Evolutionary conservation across 1,139 yeast genomes (phyloP), one percentile per base, ranked within the genome.

Genomic region (Pichia cactophila): DNA sequence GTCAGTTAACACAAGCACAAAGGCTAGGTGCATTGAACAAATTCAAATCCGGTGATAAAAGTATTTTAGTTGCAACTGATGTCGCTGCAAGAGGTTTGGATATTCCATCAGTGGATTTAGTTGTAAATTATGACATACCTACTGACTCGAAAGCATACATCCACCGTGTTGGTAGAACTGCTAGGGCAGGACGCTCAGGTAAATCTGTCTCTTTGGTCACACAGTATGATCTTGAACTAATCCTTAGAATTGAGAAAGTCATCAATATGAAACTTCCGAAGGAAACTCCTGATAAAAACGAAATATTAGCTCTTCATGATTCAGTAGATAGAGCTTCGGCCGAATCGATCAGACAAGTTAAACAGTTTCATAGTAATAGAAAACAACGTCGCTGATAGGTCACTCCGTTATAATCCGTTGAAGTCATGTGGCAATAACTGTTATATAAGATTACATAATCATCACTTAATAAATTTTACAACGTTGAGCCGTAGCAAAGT

Each of bases 11-110:
- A 8, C 98, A 92, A 67, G 79, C 94, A 17, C 95, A 94, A 59
- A 78, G 98, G 63, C 77, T 92, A 48, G 96, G 97, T 12, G 92
- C 97, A 0, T 73, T 92, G 57, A 94, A 89, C 69, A 85, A 90
- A 64, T 92, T 92, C 74, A 88, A 90, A 63, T 76, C 94, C 1
- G 96, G 97, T 5, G 77, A 79, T 43, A 78, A 89, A 57, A 79
- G 80, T 53, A 89, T 94, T 50, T 71, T 92, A 47, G 89, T 92
- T 8, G 98, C 98, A 11, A 92, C 98, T 0, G 97, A 92, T 69
- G 98, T 92, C 42, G 98, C 97, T 11, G 96, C 98, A 2, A 81
- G 98, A 70, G 98, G 98, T 52, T 77, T 92, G 57, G 98, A 92
- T 76, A 92, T 92, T 54, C 98, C 98, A 7, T 75, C 85, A 28